These are phyloP conservation scores for Pythium phragmiticola DNA, from an alignment of 352 stramenopile genomes.

Conservation along the genomic window DNA sequence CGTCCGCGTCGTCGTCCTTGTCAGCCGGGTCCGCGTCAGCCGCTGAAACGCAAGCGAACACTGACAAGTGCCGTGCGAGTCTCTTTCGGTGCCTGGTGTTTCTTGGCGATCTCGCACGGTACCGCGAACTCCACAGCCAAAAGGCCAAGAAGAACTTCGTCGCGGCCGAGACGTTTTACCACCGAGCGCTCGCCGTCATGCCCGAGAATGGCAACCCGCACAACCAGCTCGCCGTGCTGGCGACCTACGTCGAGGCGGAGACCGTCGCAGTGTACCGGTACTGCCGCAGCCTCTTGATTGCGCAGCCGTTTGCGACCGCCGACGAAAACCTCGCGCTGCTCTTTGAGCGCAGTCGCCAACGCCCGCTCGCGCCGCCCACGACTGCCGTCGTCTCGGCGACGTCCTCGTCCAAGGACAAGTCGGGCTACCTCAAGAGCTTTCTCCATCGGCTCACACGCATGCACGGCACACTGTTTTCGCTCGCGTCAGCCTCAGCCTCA, in stretches of 20 bases:
- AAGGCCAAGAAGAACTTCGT: slow-evolving; percentile 86
- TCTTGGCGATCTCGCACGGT: slow-evolving; percentile 75
- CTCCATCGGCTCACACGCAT: slow-evolving; percentile 82
- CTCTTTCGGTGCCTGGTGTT: slow-evolving; percentile 84
- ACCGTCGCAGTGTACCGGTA: slow-evolving; percentile 91
- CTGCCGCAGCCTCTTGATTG: slow-evolving; percentile 82
- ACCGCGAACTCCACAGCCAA: slow-evolving; percentile 80
- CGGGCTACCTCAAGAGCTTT: slow-evolving; percentile 85
- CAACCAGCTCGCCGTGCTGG: slow-evolving; percentile 84
- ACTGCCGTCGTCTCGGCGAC: slow-evolving; percentile 32
- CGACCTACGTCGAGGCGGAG: slow-evolving; percentile 87
- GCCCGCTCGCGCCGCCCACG: slow-evolving; percentile 42
- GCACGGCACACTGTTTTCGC: slow-evolving; percentile 82
- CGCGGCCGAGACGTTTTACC: slow-evolving; percentile 65
- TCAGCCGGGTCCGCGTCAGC: slow-evolving; percentile 22
- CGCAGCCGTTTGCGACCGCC: slow-evolving; percentile 83
- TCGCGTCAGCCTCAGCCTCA: slow-evolving; percentile 27
- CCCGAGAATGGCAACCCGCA: slow-evolving; percentile 84
- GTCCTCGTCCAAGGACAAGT: slow-evolving; percentile 72
- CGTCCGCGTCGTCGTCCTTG: slow-evolving; percentile 25
- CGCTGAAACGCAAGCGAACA: slow-evolving; percentile 22
- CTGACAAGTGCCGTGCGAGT: slow-evolving; percentile 51
- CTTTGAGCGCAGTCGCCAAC: slow-evolving; percentile 87
- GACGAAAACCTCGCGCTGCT: slow-evolving; percentile 88
- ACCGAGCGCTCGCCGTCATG: slow-evolving; percentile 62